phyloP scores from a whole-genome alignment of 1,139 yeast species.

The Schizosaccharomyces versatilis region DNA sequence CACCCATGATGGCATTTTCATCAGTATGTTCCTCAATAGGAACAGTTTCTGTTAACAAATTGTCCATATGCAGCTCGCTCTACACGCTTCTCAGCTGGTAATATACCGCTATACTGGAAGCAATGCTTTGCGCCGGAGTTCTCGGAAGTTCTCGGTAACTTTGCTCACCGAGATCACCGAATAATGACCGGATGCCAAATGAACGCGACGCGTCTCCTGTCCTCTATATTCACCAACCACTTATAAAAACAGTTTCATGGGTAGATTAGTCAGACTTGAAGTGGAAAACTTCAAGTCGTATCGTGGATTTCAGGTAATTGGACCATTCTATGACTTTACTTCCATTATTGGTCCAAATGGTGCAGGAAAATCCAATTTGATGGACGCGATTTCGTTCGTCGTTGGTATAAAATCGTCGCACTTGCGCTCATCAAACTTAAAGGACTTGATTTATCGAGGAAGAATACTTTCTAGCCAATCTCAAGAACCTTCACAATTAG shows the following conservation, averaged over 20 bases:
- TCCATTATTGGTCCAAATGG: constrained; percentile 96
- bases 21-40: no score
- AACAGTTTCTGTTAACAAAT: no score
- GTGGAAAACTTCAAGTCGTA: constrained; percentile 79
- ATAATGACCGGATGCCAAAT: no score
- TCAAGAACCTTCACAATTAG: constrained; percentile 17
- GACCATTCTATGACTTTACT: constrained; percentile 53
- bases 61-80: no score
- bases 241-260: constrained; percentile 27
- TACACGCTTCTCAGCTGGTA: no score
- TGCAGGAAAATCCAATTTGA: constrained; percentile 77
- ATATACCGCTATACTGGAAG: no score
- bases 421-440: constrained; percentile 49
- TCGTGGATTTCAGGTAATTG: constrained; percentile 49
- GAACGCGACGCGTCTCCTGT: no score
- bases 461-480: constrained; percentile 20
- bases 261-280: constrained; percentile 52
- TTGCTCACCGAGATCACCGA: no score
- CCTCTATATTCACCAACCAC: background rate
- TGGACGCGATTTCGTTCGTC: constrained; percentile 94
- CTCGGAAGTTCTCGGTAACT: no score
- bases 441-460: constrained; percentile 67
- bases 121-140: no score
- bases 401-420: constrained; percentile 64
- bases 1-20: no score